Base-by-base conservation (phyloP, 805 yeast species). In the Candida saitoana region DNA sequence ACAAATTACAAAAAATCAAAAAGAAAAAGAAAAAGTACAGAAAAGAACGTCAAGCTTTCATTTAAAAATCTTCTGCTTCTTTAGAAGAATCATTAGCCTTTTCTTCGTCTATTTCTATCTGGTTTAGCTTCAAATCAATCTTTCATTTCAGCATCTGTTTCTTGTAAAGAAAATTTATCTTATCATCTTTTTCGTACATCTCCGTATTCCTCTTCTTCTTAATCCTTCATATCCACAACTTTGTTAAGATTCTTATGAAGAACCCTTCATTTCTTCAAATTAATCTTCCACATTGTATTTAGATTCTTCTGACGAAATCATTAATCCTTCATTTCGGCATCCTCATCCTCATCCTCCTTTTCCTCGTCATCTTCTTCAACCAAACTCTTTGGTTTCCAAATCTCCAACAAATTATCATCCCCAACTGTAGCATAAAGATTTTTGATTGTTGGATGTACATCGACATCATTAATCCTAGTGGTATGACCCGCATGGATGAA, bases 401-500 rank as follows among this genome's bases (percentile, higher is more conserved):
- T 69, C 56, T 86, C 90, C 27, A 86, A 64, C 45, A 87, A 69
- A 35, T 74, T 77, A 58, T 88, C 96, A 53, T 84, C 93, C 1
- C 86, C 87, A 40, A 80, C 80, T 41, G 85, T 77, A 5, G 82
- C 82, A 25, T 79, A 59, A 1, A 85, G 70, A 62, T 81, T 74
- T 18, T 72, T 69, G 37, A 82, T 61, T 7, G 56, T 60, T 2
- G 87, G 86, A 53, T 84, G 82, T 74, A 90, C 77, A 43, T 74
- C 80, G 37, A 83, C 66, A 49, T 82, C 91, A 42, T 80, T 71
- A 35, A 88, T 72, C 40, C 80, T 71, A 37, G 77, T 78, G 2
- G 89, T 79, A 63, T 88, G 96, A 9, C 96, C 96, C 12, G 95
- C 96, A 60, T 89, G 96, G 54, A 87, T 76, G 56, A 87, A 88